Base-by-base conservation (phyloP, 352 stramenopile species). In the Phytopythium cucurbitacearum region DNA sequence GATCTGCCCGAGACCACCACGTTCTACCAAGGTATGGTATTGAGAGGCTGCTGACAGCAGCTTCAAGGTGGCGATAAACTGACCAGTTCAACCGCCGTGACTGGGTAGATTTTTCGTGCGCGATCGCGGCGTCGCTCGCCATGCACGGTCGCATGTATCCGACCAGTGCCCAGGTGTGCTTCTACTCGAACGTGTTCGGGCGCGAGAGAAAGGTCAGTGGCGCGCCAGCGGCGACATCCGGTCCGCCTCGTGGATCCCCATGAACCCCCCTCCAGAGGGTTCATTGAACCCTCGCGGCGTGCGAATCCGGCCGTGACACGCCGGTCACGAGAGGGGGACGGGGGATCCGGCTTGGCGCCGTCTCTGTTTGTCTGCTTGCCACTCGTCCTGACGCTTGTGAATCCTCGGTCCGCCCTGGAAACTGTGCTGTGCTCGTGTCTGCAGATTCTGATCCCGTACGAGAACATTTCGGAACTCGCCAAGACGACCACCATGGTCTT, bases 71-170 rank as follows among this genome's bases (percentile, higher is more conserved):
- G 21, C 21, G 21, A 28, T 28, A 28, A 28, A 28, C 21, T 28
- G 21, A 28, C 21, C 21, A 28, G 21, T 28, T 28, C 21, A 28
- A 38, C 35, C 38, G 12, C 34, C 44, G 32, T 38, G 36, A 15
- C 9, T n/a, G 10, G 48, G 39, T 56, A 92, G 84, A 94, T 59
- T 94, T 86, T 60, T 91, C 84, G 48, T 94, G 84, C 58, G 81
- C 81, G 3, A 84, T 92, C 50, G 76, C 82, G 12, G 76, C 75
- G 37, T 85, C 80, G 54, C 71, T 94, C 47, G 76, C 80, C 60
- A 91, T 91, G 81, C 84, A 94, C 67, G 84, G 84, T 46, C 81
- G 84, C 56, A 94, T 94, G 84, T 94, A 94, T 73, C 84, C 84
- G 39, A 90, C 81, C 42, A 81, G 74, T 50, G 69, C 80, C 15